These are phyloP conservation scores for Microglena sp. DNA, from an alignment of 139 green algal genomes.

Conservation along the genomic window DNA sequence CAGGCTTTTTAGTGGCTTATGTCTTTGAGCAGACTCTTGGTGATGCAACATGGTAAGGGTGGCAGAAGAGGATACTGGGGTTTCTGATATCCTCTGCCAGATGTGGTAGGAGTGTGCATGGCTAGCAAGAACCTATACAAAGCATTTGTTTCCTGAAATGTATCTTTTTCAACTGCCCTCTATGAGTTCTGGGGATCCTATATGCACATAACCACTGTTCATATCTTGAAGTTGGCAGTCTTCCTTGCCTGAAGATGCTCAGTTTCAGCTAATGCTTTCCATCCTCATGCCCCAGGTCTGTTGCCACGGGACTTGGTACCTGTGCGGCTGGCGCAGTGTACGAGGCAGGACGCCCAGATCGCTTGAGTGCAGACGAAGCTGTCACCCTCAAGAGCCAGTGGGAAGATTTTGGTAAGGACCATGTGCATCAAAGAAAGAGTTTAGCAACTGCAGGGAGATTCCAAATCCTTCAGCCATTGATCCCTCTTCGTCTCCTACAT, in stretches of 20 bases:
- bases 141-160: neutral
- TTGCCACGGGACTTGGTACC: slow-evolving; percentile 51
- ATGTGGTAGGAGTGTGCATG: neutral
- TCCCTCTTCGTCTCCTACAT: no score
- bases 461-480: no score
- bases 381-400: slow-evolving; percentile 51
- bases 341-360: slow-evolving; percentile 56
- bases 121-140: neutral
- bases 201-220: neutral
- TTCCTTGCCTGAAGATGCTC: neutral
- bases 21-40: slow-evolving; percentile 4
- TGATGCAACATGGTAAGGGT: slow-evolving; percentile 15
- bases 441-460: no score
- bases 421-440: no score
- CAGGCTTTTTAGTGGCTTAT: neutral
- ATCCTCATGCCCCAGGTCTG: slow-evolving; percentile 10
- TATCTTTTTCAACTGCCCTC: neutral
- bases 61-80: neutral
- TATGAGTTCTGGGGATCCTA: neutral
- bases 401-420: slow-evolving; percentile 63
- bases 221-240: neutral
- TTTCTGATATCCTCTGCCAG: neutral
- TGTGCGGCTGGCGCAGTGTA: slow-evolving; percentile 51
- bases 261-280: neutral
- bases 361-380: slow-evolving; percentile 42